Conservation (phyloP, 495 filamentous ascomycete genomes). For the Apodospora peruviana region DNA sequence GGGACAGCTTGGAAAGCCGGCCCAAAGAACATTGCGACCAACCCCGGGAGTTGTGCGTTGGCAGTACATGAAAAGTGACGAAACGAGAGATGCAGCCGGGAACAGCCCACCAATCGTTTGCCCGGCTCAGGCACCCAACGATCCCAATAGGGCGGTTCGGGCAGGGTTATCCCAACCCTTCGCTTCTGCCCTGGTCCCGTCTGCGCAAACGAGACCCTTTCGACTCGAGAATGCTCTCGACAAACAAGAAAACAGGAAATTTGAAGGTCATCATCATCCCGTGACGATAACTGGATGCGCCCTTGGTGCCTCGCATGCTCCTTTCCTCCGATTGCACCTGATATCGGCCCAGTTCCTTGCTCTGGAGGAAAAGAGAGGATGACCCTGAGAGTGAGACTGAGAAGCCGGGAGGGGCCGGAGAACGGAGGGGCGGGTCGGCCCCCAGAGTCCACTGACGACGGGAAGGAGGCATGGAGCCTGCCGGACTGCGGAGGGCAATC, state of each 20-base stretch:
- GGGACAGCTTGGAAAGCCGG: slow-evolving; percentile 14
- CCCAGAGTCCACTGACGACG: too few species aligned
- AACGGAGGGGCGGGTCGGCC: too few species aligned
- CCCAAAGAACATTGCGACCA: slow-evolving; percentile 6
- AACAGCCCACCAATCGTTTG: slow-evolving; percentile 19
- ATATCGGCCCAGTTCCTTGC: too few species aligned
- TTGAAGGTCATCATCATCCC: background rate
- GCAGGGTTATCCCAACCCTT: slow-evolving; percentile 17
- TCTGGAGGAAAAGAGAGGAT: too few species aligned
- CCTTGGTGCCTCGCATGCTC: too few species aligned
- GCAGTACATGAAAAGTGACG: slow-evolving; percentile 29
- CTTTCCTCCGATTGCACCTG: too few species aligned
- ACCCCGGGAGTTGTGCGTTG: slow-evolving; percentile 21
- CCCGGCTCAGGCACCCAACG: slow-evolving; percentile 13
- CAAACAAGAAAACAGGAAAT: background rate
- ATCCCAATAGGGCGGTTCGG: slow-evolving; percentile 28
- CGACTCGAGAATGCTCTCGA: background rate
- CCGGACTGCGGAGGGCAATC: too few species aligned
- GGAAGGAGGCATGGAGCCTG: too few species aligned
- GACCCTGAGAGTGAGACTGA: too few species aligned
- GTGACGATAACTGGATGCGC: background rate
- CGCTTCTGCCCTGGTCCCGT: slow-evolving; percentile 6
- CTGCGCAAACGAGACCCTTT: too few species aligned
- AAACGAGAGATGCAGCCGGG: slow-evolving; percentile 20
- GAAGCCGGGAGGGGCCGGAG: too few species aligned